Conservation (phyloP, 768 basidiomycete species). For the Pulveroboletus frians region DNA sequence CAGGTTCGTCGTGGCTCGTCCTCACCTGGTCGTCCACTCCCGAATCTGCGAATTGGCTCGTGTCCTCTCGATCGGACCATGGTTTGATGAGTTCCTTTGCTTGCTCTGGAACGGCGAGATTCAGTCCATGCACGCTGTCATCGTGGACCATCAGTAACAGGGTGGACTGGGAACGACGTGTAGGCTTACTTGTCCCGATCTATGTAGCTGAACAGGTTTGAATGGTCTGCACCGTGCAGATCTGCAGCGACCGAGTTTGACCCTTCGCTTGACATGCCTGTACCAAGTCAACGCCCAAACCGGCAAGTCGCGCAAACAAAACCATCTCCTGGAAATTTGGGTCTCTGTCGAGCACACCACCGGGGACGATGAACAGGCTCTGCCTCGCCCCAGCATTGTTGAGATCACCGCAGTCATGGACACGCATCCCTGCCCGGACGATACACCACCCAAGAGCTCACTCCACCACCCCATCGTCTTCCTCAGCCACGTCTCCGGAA, state of each 20-base stretch:
- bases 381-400: constrained; percentile 11
- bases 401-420: constrained; percentile 7
- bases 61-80: constrained; percentile 75
- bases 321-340: constrained; percentile 15
- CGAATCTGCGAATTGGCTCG: constrained; percentile 61
- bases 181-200: constrained; percentile 58
- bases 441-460: constrained; percentile 7
- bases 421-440: not conserved
- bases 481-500: constrained; percentile 3
- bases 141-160: constrained; percentile 1
- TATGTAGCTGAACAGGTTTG: constrained; percentile 55
- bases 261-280: constrained; percentile 15
- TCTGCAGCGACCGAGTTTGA: constrained; percentile 43
- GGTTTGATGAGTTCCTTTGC: constrained; percentile 75
- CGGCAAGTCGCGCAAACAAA: constrained; percentile 16
- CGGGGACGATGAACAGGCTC: constrained; percentile 25
- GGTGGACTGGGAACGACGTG: not conserved
- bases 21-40: constrained; percentile 82
- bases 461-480: constrained; percentile 15
- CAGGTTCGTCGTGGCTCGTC: constrained; percentile 1
- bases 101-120: constrained; percentile 74
- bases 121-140: constrained; percentile 71
- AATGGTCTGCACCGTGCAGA: constrained; percentile 42
- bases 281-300: constrained; percentile 11
- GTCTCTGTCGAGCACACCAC: not conserved